A percentile compares a stretch with the other conserved stretches of the same genome.
These are phyloP conservation scores for Aureobasidium sp. DNA, from an alignment of 2,329 filamentous ascomycete species.

Conservation along the genomic window DNA sequence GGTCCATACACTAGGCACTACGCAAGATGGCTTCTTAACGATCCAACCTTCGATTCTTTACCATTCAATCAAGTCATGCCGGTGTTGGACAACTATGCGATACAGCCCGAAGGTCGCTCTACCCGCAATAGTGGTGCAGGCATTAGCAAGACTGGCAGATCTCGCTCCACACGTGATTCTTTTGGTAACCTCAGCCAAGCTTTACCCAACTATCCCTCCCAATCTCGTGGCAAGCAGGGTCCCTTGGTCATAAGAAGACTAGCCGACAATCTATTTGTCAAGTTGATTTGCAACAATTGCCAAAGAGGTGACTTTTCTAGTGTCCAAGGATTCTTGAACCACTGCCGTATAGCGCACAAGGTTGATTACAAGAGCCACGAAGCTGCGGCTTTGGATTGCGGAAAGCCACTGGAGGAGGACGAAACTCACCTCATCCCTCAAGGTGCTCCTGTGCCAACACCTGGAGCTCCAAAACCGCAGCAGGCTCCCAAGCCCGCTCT, in stretches of 20 bases:
- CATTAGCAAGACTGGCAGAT: conserved; percentile 40
- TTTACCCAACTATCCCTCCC: conserved; percentile 61
- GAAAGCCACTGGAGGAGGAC: conserved; percentile 69
- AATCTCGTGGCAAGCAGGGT: conserved; percentile 61
- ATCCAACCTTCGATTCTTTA: conserved; percentile 68
- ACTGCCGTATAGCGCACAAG: conserved; percentile 92
- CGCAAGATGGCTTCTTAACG: conserved; percentile 87
- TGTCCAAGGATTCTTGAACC: conserved; percentile 98
- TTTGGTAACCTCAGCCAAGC: conserved; percentile 42
- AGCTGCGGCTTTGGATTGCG: conserved; percentile 81
- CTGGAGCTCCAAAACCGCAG: conserved; percentile 11
- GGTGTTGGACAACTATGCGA: conserved; percentile 18
- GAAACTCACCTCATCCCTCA: conserved; percentile 33
- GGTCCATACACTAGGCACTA: conserved; percentile 94
- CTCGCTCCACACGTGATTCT: conserved; percentile 52
- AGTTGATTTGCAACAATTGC: conserved; percentile 82
- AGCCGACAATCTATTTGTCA: conserved; percentile 75
- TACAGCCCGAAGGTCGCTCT: conserved; percentile 58
- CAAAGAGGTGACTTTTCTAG: conserved; percentile 87
- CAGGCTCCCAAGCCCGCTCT: conserved; percentile 7
- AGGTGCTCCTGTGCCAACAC: conserved; percentile 8
- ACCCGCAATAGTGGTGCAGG: conserved; percentile 70
- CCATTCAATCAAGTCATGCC: conserved; percentile 24
- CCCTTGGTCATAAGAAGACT: conserved; percentile 80
- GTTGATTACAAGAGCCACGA: conserved; percentile 94